A percentile compares a stretch with the other conserved stretches of the same genome.
Evolutionary conservation across 768 basidiomycete genomes (phyloP).

Genomic region (Termitomyces sp.): DNA sequence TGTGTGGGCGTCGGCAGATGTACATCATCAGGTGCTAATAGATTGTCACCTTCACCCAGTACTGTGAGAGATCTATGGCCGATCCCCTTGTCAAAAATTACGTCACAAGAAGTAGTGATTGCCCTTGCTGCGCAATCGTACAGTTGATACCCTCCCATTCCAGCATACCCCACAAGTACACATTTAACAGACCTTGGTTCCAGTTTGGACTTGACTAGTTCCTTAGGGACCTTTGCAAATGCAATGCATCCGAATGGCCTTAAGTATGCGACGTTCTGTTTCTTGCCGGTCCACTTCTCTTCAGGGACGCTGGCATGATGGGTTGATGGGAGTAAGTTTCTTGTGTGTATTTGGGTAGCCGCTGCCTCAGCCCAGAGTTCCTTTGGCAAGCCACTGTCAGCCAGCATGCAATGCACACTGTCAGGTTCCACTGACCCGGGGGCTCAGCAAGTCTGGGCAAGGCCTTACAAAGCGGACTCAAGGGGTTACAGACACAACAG

Average conservation of each 20-base stretch:
- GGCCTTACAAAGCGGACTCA: too few species aligned
- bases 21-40: too few species aligned
- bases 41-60: too few species aligned
- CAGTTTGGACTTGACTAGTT: neutral
- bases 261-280: neutral
- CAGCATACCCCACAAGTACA: neutral
- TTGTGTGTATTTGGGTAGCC: neutral
- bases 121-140: neutral
- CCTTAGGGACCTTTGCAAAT: neutral
- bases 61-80: neutral
- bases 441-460: too few species aligned
- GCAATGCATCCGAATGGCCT: neutral
- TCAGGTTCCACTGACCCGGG: too few species aligned
- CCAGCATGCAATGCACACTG: neutral
- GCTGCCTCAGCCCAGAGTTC: neutral
- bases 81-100: neutral
- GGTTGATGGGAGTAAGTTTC: neutral
- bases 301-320: too few species aligned
- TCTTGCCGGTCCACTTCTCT: neutral
- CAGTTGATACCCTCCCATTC: neutral
- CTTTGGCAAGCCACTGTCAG: neutral
- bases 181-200: neutral
- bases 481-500: too few species aligned
- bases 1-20: too few species aligned
- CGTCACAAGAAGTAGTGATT: neutral